Evolutionary conservation across 208 protist species (phyloP), one percentile per base, ranked within the genome.

Genomic region (Entamoeba invadens): DNA sequence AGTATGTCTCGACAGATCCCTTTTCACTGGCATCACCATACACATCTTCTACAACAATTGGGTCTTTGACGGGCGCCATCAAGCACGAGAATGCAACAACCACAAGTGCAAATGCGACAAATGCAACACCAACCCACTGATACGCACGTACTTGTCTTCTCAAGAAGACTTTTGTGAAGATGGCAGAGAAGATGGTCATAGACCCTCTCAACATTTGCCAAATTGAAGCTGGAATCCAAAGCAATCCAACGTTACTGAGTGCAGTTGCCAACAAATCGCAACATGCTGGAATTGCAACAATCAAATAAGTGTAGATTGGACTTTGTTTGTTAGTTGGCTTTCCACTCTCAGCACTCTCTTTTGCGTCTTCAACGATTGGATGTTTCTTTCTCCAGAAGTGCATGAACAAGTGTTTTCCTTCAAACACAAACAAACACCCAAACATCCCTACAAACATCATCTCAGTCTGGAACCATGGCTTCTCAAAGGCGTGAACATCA

Each of bases 131-230:
- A 94, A 97, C 95, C 94, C 97, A 96, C 92, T 97, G 96, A 42
- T 95, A 95, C 21, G 18, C 5, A 44, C 8, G 94, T 93, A 98
- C 97, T 57, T 95, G 94, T 51, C 96, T 95, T 31, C 95, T 94
- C 10, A 98, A 95, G 95, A 97, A 98, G 16, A 97, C 95, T 93
- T 97, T 94, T 4, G 97, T 97, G 14, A 98, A 94, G 42, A 97
- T 45, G 46, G 96, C 96, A 44, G 97, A 96, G 94, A 98, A 98
- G 72, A 98, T 94, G n/a, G 98, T 96, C 91, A 97, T 97, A n/a
- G 97, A 96, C 6, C 97, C 98, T 93, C 97, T 96, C 92, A 98
- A 95, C 97, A 98, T 98, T 96, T 98, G 97, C 94, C 97, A 98
- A 44, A 98, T 96, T 44, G 96, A 98, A 18, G 97, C 97, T 95